phyloP scores from a whole-genome alignment of 257 asterid species.

The Solanum gandarillasii region DNA sequence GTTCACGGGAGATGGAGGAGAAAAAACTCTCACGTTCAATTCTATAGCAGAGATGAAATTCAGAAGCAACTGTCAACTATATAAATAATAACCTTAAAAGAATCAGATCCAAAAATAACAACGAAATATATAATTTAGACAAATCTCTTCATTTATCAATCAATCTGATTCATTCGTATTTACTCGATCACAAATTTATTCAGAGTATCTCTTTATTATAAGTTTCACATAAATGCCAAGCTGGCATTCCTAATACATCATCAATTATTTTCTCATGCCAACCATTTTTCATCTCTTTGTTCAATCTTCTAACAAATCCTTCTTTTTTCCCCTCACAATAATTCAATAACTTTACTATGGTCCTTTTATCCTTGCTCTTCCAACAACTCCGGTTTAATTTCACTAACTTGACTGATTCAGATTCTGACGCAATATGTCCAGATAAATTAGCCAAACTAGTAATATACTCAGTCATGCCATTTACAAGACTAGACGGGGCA shows the following conservation, averaged over 20 bases:
- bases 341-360: slow-evolving; percentile 34
- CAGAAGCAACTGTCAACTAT: not conserved
- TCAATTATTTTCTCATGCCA: slow-evolving; percentile 42
- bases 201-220: not conserved
- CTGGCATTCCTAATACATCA: slow-evolving; percentile 31
- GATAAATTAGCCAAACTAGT: not conserved
- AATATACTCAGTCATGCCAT: slow-evolving; percentile 49
- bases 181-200: not conserved
- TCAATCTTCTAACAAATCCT: slow-evolving; percentile 57
- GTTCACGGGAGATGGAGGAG: not conserved
- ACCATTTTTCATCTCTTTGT: slow-evolving; percentile 37
- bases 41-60: not conserved
- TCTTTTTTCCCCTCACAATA: slow-evolving; percentile 28
- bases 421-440: rapidly evolving
- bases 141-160: not conserved
- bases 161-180: not conserved
- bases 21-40: not conserved
- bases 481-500: slow-evolving; percentile 25
- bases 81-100: not conserved
- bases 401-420: not conserved
- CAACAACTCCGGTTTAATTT: slow-evolving; percentile 7
- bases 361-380: slow-evolving; percentile 10
- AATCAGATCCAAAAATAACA: not conserved
- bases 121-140: not conserved
- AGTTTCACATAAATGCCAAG: slow-evolving; percentile 17